Base-by-base conservation (phyloP, 371 early-diverging fungal species). In the Nematocida sp. region DNA sequence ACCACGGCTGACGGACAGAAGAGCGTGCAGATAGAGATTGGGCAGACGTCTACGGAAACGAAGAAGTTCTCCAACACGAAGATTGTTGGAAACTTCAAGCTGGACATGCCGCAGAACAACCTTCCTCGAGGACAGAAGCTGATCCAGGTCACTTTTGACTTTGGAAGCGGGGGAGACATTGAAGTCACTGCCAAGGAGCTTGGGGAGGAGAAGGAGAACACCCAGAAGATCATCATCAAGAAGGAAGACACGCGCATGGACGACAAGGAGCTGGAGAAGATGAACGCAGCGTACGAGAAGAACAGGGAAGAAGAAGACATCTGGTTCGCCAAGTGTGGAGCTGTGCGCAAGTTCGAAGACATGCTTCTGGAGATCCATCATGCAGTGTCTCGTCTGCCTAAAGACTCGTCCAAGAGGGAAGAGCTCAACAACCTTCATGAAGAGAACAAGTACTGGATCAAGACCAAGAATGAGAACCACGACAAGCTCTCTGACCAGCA, bases 1-100 rank as follows among this genome's bases (percentile, higher is more conserved):
- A 83, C 83, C 15, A 65, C 67, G 11, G 5, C 54, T 0, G 78
- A 83, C 45, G 76, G 67, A 31, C 83, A 83, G 54, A 78, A 77
- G n/a, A 49, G 56, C 8, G 80, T 83, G 32, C 57, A 50, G 2
- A 78, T 83, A 51, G 70, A 77, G 31, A 70, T 83, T 3, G 60
- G 54, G 13, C 63, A 79, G 50, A 62, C 56, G 3, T 21, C 66
- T 27, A 63, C 74, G 5, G 43, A 66, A n/a, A 57, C 74, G 13
- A 70, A 50, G 34, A 11, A 36, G 31, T 70, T 70, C 48, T 37
- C 31, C 21, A 70, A 60, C 43, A 70, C 74, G 4, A 70, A 70
- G 48, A 31, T 50, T 2, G 60, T 70, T 29, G 74, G 74, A 13
- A 48, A 31, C n/a, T 70, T 70, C 48, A 32, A 60, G 13, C 48